phyloP scores from a whole-genome alignment of 2,329 filamentous ascomycete species.

The Ceratocystis cacaofunesta region DNA sequence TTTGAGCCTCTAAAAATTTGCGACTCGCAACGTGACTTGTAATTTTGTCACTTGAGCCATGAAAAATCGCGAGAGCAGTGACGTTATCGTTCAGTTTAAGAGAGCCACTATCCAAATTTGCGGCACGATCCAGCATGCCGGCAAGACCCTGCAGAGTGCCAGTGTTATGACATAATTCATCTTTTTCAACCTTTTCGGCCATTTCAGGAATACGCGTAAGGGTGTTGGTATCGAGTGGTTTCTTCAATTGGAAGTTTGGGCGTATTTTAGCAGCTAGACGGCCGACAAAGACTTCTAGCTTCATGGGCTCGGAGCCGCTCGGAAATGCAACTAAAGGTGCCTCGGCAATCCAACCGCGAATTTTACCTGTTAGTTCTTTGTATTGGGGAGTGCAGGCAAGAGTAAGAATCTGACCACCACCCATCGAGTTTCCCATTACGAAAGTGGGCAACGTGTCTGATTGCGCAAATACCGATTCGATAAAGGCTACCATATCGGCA shows the following conservation, averaged over 20 bases:
- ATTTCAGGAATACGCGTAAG: slow-evolving; percentile 54
- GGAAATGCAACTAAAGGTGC: slow-evolving; percentile 66
- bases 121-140: slow-evolving; percentile 60
- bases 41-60: slow-evolving; percentile 61
- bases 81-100: slow-evolving; percentile 39
- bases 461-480: slow-evolving; percentile 37
- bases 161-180: slow-evolving; percentile 63
- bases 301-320: slow-evolving; percentile 46
- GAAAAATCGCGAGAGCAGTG: slow-evolving; percentile 52
- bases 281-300: slow-evolving; percentile 49
- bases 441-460: slow-evolving; percentile 52
- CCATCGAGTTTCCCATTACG: slow-evolving; percentile 84
- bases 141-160: slow-evolving; percentile 73
- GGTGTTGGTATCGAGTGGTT: slow-evolving; percentile 47
- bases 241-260: slow-evolving; percentile 51
- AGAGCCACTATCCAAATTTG: slow-evolving; percentile 41
- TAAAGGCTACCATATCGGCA: slow-evolving; percentile 62
- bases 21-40: slow-evolving; percentile 51
- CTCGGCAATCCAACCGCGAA: slow-evolving; percentile 62
- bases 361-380: slow-evolving; percentile 38
- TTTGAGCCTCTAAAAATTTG: slow-evolving; percentile 44
- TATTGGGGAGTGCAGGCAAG: slow-evolving; percentile 37
- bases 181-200: slow-evolving; percentile 43
- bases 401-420: slow-evolving; percentile 61
- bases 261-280: slow-evolving; percentile 52